phyloP scores from a whole-genome alignment of 192 early-diverging fungal genomes.

The Backusella tuberculispora region DNA sequence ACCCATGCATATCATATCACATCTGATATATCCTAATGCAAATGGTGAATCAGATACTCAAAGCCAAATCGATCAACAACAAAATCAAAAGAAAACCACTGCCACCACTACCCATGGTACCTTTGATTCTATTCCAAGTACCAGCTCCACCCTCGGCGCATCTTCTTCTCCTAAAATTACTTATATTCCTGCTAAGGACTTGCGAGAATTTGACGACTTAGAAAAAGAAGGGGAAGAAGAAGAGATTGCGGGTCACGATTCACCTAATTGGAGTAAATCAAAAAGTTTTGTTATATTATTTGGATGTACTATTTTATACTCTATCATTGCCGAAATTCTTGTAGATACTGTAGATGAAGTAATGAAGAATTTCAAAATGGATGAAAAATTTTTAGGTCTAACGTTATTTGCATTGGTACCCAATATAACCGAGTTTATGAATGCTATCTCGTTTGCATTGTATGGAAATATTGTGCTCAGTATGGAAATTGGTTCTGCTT shows the following conservation, averaged over 20 bases:
- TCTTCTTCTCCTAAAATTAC: slow-evolving; percentile 23
- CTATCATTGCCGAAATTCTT: slow-evolving; percentile 91
- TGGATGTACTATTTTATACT: slow-evolving; percentile 81
- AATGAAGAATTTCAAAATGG: slow-evolving; percentile 63
- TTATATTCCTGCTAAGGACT: slow-evolving; percentile 49
- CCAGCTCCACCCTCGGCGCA: not conserved
- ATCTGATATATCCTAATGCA: not conserved
- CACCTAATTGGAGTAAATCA: slow-evolving; percentile 87
- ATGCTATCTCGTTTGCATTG: slow-evolving; percentile 94
- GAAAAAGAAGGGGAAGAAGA: slow-evolving; percentile 54
- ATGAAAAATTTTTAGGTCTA: slow-evolving; percentile 89
- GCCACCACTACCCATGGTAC: too few species aligned
- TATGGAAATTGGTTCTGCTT: slow-evolving; percentile 96
- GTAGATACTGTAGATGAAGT: slow-evolving; percentile 86
- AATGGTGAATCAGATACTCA: not conserved
- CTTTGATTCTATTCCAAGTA: not conserved
- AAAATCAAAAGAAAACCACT: too few species aligned
- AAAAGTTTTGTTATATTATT: slow-evolving; percentile 82
- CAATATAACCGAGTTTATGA: slow-evolving; percentile 94
- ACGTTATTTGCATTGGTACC: slow-evolving; percentile 96
- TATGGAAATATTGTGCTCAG: slow-evolving; percentile 77
- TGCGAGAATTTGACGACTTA: slow-evolving; percentile 45
- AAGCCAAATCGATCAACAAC: not conserved
- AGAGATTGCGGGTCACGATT: slow-evolving; percentile 81
- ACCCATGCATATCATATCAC: slow-evolving; percentile 22